Evolutionary conservation across 2,329 filamentous ascomycete genomes (phyloP), one percentile per base, ranked within the genome.

Genomic region (Microsporum audouinii): DNA sequence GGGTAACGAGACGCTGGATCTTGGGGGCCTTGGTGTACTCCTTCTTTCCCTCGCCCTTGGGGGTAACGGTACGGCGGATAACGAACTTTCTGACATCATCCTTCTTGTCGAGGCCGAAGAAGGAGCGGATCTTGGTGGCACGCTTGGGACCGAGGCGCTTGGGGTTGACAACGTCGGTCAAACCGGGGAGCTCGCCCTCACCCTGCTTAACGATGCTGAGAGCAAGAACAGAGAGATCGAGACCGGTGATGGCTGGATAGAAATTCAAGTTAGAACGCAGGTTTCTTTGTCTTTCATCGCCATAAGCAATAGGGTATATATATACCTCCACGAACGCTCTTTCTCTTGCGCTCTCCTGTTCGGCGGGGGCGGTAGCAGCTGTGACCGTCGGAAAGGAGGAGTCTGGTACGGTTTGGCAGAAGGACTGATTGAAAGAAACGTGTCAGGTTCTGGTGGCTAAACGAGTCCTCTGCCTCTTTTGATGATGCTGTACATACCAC

Each of bases 11-110:
- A 79, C 94, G 90, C 87, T 99, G 94, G 82, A 99, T 99, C 86
- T 92, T 95, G 80, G 94, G 94, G 74, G 94, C 94, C 89, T 99
- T 99, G 88, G 92, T 96, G 88, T 97, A 97, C 73, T 91, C 81
- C 82, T 89, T 88, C 83, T 94, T 95, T 82, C 91, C 92, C 85
- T 97, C 94, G 76, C 87, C 88, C 88, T 95, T 95, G 77, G 90
- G 89, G 83, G 91, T 86, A 75, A 99, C 87, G 80, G 97, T 94
- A 79, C 94, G 94, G 79, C 94, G 94, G 76, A 99, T 97, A 80
- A 99, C 94, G 83, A 96, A 99, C 84, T 97, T 96, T 84, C 94
- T 92, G 81, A 97, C 92, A 89, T 99, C 94, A 85, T 99, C 94
- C 88, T 97, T 91, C 91, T 97, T 97, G 89, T 88, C 92, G 86